These are phyloP conservation scores for Xenosphaeropsis pyriputrescens DNA, from an alignment of 2,329 filamentous ascomycete genomes.

Conservation along the genomic window DNA sequence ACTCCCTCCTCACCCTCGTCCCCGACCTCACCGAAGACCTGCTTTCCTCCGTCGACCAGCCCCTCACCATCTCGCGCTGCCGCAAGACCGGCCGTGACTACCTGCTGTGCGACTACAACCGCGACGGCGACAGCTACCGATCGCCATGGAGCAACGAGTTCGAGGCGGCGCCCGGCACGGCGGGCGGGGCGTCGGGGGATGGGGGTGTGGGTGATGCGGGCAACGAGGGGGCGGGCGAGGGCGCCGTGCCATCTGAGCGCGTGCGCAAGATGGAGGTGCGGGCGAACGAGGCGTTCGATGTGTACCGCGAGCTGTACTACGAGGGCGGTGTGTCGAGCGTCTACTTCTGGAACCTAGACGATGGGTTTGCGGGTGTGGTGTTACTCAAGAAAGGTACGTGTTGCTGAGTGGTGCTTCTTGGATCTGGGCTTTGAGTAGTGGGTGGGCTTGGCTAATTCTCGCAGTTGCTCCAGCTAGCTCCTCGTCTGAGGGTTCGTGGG, in stretches of 20 bases:
- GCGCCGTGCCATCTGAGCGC: conserved; percentile 76
- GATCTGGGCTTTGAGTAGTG: too few species aligned
- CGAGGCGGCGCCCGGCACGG: conserved; percentile 69
- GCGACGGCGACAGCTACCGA: conserved; percentile 93
- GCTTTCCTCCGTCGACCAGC: conserved; percentile 93
- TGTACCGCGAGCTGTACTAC: conserved; percentile 93
- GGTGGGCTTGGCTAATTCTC: conserved; percentile 41
- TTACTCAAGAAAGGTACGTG: conserved; percentile 79
- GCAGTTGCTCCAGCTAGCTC: conserved; percentile 36
- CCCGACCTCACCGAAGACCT: conserved; percentile 94
- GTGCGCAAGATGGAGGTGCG: conserved; percentile 88
- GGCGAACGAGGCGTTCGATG: conserved; percentile 92
- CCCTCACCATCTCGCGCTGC: conserved; percentile 75
- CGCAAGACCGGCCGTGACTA: conserved; percentile 85
- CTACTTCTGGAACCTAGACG: conserved; percentile 96
- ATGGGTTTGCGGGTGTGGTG: conserved; percentile 93
- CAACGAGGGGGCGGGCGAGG: conserved; percentile 53
- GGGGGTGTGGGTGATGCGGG: conserved; percentile 35
- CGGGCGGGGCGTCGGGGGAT: conserved; percentile 23
- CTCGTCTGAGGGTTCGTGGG: conserved; percentile 62
- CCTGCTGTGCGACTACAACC: conserved; percentile 98
- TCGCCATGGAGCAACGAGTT: conserved; percentile 99
- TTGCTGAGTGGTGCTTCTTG: background rate
- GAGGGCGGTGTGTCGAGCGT: conserved; percentile 93
- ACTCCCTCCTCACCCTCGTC: conserved; percentile 73